phyloP scores from a whole-genome alignment of 2,329 filamentous ascomycete species.

The Lomentospora prolificans region DNA sequence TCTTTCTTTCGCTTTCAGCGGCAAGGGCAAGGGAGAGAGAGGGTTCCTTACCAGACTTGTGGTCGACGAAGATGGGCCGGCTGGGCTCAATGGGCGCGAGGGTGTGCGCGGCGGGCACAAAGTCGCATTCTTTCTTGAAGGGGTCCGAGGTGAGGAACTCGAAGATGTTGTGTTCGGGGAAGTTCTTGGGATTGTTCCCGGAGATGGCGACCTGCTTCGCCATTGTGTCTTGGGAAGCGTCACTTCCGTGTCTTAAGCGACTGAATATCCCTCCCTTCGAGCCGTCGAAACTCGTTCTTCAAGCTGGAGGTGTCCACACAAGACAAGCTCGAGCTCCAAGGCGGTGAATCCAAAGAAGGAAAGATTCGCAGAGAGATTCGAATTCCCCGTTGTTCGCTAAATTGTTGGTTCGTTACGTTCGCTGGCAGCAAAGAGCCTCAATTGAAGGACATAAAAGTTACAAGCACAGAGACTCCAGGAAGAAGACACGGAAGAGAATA shows the following conservation, averaged over 20 bases:
- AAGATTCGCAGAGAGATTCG: too few species aligned
- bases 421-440: neutral
- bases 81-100: slow-evolving; percentile 22
- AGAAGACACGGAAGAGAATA: neutral
- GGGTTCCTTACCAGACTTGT: slow-evolving; percentile 24
- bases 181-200: slow-evolving; percentile 1
- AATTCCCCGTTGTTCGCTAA: too few species aligned
- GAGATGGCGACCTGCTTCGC: slow-evolving; percentile 1
- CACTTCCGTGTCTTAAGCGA: neutral
- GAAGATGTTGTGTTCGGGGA: slow-evolving; percentile 22
- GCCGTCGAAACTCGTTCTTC: neutral
- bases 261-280: neutral
- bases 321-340: neutral
- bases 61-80: slow-evolving; percentile 28
- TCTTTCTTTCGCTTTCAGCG: too few species aligned
- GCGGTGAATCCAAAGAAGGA: too few species aligned
- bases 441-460: neutral
- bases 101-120: slow-evolving; percentile 18
- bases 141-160: slow-evolving; percentile 28
- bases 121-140: slow-evolving; percentile 21
- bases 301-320: neutral
- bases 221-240: neutral
- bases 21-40: too few species aligned
- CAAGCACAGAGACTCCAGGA: neutral
- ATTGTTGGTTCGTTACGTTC: too few species aligned